phyloP scores from a whole-genome alignment of 2,329 filamentous ascomycete species.

The Xylariaceae sp. region DNA sequence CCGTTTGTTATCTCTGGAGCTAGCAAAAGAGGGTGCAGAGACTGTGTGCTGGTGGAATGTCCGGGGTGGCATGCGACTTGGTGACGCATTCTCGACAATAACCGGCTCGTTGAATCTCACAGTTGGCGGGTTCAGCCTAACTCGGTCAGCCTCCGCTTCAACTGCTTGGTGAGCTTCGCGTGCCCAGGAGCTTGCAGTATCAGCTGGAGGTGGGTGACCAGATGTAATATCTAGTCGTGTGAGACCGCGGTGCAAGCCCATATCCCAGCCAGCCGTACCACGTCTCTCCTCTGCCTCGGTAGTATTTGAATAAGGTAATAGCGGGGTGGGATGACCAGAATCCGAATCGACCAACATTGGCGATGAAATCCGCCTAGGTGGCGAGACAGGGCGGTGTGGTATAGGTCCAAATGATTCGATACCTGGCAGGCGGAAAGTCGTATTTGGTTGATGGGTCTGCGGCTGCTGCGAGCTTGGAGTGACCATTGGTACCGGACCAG shows the following conservation, averaged over 20 bases:
- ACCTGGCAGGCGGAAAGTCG: constrained; percentile 69
- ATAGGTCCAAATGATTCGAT: constrained; percentile 89
- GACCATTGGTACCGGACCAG: constrained; percentile 44
- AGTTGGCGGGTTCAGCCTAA: constrained; percentile 39
- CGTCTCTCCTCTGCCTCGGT: constrained; percentile 43
- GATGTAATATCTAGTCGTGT: constrained; percentile 61
- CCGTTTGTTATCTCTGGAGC: constrained; percentile 58
- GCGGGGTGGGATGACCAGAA: constrained; percentile 32
- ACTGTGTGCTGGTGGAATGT: constrained; percentile 53
- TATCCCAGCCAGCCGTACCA: constrained; percentile 58
- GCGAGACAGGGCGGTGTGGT: constrained; percentile 58
- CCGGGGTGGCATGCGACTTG: constrained; percentile 10
- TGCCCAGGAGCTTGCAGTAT: constrained; percentile 52
- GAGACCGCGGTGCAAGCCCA: constrained; percentile 60
- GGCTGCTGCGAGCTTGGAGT: constrained; percentile 35
- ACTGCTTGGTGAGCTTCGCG: constrained; percentile 52
- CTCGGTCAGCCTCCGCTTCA: constrained; percentile 49
- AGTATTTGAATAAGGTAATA: constrained; percentile 27
- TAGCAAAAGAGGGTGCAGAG: constrained; percentile 53
- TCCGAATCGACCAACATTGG: constrained; percentile 72
- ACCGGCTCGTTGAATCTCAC: constrained; percentile 53
- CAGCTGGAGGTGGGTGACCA: constrained; percentile 42
- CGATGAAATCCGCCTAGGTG: constrained; percentile 61
- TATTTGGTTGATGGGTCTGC: constrained; percentile 39
- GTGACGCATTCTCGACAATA: constrained; percentile 20